These are phyloP conservation scores for Coemansia sp. DNA, from an alignment of 192 early-diverging fungal species.

Conservation along the genomic window DNA sequence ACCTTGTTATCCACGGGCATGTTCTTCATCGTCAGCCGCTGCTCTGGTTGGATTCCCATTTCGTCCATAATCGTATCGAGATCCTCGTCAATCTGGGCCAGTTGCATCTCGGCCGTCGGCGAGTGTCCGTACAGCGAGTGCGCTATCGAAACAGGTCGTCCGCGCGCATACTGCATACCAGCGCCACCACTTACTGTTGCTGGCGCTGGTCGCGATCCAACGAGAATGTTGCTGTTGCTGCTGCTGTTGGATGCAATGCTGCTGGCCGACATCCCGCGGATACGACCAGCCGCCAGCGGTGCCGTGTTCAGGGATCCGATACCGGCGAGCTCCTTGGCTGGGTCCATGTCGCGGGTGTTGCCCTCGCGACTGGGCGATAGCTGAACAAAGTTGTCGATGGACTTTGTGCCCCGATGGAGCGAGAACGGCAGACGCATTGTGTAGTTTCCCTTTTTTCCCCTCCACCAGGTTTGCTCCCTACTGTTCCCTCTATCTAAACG, in stretches of 20 bases:
- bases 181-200: slow-evolving; percentile 2
- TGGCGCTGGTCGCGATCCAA: background rate
- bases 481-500: too few relatives aligned
- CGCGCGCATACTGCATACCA: slow-evolving; percentile 5
- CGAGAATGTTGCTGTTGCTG: slow-evolving; percentile 7
- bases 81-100: slow-evolving; percentile 50
- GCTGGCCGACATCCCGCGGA: slow-evolving; percentile 15
- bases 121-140: slow-evolving; percentile 13
- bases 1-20: slow-evolving; percentile 44
- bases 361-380: slow-evolving; percentile 5
- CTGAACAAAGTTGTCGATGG: slow-evolving; percentile 44
- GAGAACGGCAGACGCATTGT: slow-evolving; percentile 48
- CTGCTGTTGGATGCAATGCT: slow-evolving; percentile 24
- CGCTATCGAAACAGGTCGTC: slow-evolving; percentile 24
- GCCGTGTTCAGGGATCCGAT: slow-evolving; percentile 1
- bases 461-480: background rate
- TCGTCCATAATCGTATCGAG: slow-evolving; percentile 53
- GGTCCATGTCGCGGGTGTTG: background rate
- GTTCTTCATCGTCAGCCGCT: slow-evolving; percentile 45
- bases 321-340: background rate
- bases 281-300: slow-evolving; percentile 3
- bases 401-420: slow-evolving; percentile 28
- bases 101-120: slow-evolving; percentile 30
- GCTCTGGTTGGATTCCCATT: slow-evolving; percentile 43
- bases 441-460: background rate